Evolutionary conservation across 345 rosid genomes (phyloP), one percentile per base, ranked within the genome.

Genomic region (Bruguiera parviflora): DNA sequence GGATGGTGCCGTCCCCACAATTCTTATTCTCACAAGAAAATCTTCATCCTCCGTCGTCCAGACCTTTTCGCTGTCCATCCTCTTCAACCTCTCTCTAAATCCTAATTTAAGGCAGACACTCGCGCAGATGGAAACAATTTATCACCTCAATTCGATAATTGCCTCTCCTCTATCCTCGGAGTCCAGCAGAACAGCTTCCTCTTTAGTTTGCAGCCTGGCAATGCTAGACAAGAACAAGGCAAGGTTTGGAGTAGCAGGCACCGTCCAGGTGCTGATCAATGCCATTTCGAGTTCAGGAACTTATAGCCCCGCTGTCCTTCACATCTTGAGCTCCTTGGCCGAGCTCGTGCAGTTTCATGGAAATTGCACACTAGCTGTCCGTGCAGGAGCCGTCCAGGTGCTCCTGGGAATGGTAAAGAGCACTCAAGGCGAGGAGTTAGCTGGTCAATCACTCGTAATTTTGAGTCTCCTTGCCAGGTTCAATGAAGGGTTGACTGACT

Each of bases 211-310:
- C 71, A 88, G 93, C 77, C 61, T 86, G 65, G 89, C 90, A 20
- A 86, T 86, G 85, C 82, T 83, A 0, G 90, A 86, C 83, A 83
- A 84, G 66, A 86, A 88, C 83, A 88, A 88, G 78, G 90, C 90
- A 65, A 86, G 78, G 78, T 86, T 88, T 28, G 90, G 93, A 1
- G 87, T 83, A 2, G 86, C 84, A 0, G 87, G 87, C 0, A 83
- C 90, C 2, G 25, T 86, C 71, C 84, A 79, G 35, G 57, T 76
- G 15, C 70, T 88, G 5, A 70, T 84, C 19, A 59, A 71, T 59
- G 77, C 73, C 0, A 49, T 86, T 39, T 78, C 82, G 0, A 77
- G 67, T 32, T 78, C 84, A 0, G 78, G 67, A 21, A 68, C 80
- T 0, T 32, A 61, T 0, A 47, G 56, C n/a, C 66, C 66, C 18